Evolutionary conservation across 768 basidiomycete species (phyloP).

Genomic region (Austroboletus festivus): DNA sequence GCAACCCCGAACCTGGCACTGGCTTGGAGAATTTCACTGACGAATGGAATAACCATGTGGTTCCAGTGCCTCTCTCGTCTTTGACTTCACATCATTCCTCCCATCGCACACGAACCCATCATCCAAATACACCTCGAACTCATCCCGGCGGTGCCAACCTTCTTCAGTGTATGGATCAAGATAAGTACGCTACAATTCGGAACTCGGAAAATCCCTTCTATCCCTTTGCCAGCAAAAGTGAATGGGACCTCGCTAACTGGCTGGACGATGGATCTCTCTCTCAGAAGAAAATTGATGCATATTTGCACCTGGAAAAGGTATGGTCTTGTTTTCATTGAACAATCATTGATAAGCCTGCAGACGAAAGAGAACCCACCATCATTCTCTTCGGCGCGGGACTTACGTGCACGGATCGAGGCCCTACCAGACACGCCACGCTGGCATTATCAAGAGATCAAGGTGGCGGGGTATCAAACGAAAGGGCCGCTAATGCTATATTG

Average conservation of each 20-base stretch:
- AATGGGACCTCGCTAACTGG: constrained; percentile 8
- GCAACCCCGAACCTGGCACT: too few relatives aligned
- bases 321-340: not conserved
- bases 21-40: too few relatives aligned
- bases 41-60: too few relatives aligned
- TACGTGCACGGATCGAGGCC: not conserved
- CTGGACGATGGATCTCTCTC: not conserved
- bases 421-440: constrained; percentile 4
- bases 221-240: not conserved
- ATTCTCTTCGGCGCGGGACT: not conserved
- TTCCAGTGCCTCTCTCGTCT: too few relatives aligned
- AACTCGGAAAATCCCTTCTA: not conserved
- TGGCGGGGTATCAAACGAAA: not conserved
- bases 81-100: too few relatives aligned
- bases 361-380: not conserved
- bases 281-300: constrained; percentile 1
- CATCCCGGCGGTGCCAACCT: not conserved
- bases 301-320: not conserved
- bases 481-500: constrained; percentile 1
- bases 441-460: constrained; percentile 1
- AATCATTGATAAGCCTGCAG: not conserved
- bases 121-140: not conserved
- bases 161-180: constrained; percentile 4
- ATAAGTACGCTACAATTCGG: not conserved
- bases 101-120: not conserved